These are phyloP conservation scores for Hanseniaspora hatyaiensis DNA, from an alignment of 805 yeast genomes.

Conservation along the genomic window DNA sequence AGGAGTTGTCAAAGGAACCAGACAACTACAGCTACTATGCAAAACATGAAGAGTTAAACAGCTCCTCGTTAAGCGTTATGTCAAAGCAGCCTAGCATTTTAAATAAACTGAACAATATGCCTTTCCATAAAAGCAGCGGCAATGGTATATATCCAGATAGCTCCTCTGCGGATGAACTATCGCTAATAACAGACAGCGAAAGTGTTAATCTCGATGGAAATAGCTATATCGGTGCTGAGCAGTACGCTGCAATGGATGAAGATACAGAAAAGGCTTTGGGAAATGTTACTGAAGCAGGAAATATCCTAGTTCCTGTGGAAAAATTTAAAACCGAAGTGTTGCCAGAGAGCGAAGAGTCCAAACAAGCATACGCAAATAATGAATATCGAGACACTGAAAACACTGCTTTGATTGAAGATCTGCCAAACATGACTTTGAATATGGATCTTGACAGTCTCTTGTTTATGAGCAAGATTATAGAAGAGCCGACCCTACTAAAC, in stretches of 20 bases:
- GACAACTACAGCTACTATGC: neutral
- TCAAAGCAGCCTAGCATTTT: conserved; percentile 3
- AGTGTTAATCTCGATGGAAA: neutral
- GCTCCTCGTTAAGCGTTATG: neutral
- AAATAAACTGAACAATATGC: neutral
- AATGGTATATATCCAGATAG: conserved; percentile 10
- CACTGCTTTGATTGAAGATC: conserved; percentile 9
- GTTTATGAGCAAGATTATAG: conserved; percentile 22
- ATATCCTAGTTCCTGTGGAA: conserved; percentile 5
- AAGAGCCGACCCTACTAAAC: conserved; percentile 21
- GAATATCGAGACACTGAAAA: neutral
- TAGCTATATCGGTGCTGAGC: too few species aligned
- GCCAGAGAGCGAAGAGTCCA: neutral
- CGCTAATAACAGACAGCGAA: neutral
- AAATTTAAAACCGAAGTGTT: conserved; percentile 22
- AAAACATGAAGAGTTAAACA: neutral
- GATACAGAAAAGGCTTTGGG: too few species aligned
- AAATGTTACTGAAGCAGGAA: neutral
- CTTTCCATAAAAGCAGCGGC: neutral
- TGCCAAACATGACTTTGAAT: conserved; percentile 15
- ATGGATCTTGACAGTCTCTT: conserved; percentile 22
- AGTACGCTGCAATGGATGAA: too few species aligned
- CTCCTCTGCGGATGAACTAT: neutral
- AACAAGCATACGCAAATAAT: neutral
- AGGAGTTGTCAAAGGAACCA: neutral